A percentile compares a stretch with the other conserved stretches of the same genome.
phyloP scores from a whole-genome alignment of 805 yeast genomes.

The Candida ficus region DNA sequence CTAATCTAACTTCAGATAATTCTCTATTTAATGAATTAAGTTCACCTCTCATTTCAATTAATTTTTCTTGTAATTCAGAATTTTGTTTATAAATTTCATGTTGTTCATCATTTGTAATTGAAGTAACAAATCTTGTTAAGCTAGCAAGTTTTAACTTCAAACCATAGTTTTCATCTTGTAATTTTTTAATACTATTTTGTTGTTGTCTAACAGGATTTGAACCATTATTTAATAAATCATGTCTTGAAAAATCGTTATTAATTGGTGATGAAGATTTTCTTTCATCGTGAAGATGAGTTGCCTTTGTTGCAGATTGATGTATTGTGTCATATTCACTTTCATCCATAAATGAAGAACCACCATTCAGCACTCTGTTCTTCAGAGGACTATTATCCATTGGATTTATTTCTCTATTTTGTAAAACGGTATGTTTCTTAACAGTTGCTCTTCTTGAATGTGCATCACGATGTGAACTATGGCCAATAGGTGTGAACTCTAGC shows the following conservation, averaged over 20 bases:
- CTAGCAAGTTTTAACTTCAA: conserved; percentile 40
- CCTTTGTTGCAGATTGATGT: conserved; percentile 11
- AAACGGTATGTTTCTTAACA: background rate
- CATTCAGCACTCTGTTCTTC: conserved; percentile 17
- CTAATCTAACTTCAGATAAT: conserved; percentile 4
- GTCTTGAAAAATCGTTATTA: conserved; percentile 12
- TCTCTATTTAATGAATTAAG: conserved; percentile 6
- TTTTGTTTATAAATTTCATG: conserved; percentile 33
- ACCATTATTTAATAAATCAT: conserved; percentile 20
- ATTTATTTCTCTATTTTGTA: conserved; percentile 8
- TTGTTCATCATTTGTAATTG: conserved; percentile 34
- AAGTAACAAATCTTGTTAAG: conserved; percentile 33
- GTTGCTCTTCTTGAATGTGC: background rate
- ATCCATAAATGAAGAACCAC: conserved; percentile 25
- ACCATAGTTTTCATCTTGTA: conserved; percentile 39
- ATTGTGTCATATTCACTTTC: conserved; percentile 21
- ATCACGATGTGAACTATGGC: conserved; percentile 14
- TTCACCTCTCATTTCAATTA: conserved; percentile 21
- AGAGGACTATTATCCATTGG: conserved; percentile 17
- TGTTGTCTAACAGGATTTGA: conserved; percentile 29
- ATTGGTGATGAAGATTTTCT: conserved; percentile 18
- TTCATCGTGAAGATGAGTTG: background rate
- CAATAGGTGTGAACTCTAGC: conserved; percentile 40
- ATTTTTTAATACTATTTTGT: conserved; percentile 25
- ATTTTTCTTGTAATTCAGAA: conserved; percentile 26